Evolutionary conservation across 495 filamentous ascomycete species (phyloP), one percentile per base, ranked within the genome.

Genomic region (Venustampulla echinocandica): DNA sequence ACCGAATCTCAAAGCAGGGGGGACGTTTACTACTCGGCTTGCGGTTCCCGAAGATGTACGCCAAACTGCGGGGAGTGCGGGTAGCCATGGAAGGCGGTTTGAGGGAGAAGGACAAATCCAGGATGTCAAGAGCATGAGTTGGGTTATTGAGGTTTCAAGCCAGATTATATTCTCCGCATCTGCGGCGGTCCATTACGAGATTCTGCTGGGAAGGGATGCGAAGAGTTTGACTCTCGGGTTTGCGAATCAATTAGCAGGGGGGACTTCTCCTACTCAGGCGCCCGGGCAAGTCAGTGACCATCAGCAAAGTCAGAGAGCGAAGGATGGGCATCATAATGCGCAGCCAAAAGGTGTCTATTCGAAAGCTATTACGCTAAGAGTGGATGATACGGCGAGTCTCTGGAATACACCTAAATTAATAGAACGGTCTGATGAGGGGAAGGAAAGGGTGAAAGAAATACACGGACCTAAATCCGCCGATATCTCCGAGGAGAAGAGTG

Each of bases 1-100:
- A 60, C 90, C 92, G 10, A 85, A 95, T 63, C 77, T 98, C 53
- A 98, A 97, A 66, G 88, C 92, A 18, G 93, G 87, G 13, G 89
- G 85, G 15, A 80, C 69, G 43, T 98, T 87, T 82, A 77, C 77
- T 58, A 82, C 86, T 21, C 72, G 71, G 37, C 78, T 98, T 43
- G 73, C 76, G 6, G 77, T 97, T 3, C 90, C 90, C 1, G 75
- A 85, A 36, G 64, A 76, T 44, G 81, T 86, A 24, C 71, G 82
- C 33, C 66, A 76, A 49, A 70, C 62, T 44, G 69, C 70, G 54
- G 67, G 69, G 21, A 59, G 56, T 4, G 62, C 64, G 38, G 37
- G 35, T 40, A 30, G 36, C 19, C 33, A 43, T 43, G 44, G 51
- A 37, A 11, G 23, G 11, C 17, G 50, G 58, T 46, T 52, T 53